These are phyloP conservation scores for Kazachstania sp. DNA, from an alignment of 1,139 yeast genomes.

Conservation along the genomic window DNA sequence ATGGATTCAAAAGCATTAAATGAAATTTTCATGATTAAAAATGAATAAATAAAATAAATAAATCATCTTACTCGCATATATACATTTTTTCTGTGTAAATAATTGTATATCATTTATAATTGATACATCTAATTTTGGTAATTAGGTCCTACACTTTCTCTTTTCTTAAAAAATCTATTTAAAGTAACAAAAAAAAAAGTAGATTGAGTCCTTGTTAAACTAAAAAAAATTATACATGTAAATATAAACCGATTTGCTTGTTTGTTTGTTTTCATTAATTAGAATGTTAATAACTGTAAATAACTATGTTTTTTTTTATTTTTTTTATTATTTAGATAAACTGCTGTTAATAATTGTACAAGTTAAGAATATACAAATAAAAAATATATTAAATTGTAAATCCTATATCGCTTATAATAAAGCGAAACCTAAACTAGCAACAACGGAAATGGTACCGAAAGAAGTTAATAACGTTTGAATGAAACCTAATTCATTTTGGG, in stretches of 20 bases:
- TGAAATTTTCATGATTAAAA: constrained; percentile 81
- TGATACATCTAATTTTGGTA: background rate
- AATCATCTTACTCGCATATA: constrained; percentile 1
- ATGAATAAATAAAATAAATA: constrained; percentile 31
- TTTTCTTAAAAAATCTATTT: background rate
- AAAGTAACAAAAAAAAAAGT: background rate
- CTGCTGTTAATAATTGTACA: background rate
- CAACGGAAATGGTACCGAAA: constrained; percentile 61
- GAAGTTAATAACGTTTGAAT: constrained; percentile 13
- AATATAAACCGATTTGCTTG: background rate
- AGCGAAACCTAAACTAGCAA: constrained; percentile 51
- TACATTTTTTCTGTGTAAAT: constrained; percentile 8
- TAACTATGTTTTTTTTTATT: background rate
- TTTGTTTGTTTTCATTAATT: background rate
- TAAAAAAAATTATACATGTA: background rate
- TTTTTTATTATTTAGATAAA: background rate
- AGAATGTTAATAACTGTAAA: background rate
- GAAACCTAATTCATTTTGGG: background rate
- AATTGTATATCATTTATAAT: background rate
- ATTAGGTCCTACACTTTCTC: background rate
- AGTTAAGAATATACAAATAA: background rate
- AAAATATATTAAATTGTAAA: background rate
- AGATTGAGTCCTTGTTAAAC: background rate
- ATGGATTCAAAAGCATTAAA: constrained; percentile 81
- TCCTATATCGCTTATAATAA: constrained; percentile 30